These are phyloP conservation scores for Kwoniella newhampshirensis DNA, from an alignment of 768 basidiomycete species.

Conservation along the genomic window DNA sequence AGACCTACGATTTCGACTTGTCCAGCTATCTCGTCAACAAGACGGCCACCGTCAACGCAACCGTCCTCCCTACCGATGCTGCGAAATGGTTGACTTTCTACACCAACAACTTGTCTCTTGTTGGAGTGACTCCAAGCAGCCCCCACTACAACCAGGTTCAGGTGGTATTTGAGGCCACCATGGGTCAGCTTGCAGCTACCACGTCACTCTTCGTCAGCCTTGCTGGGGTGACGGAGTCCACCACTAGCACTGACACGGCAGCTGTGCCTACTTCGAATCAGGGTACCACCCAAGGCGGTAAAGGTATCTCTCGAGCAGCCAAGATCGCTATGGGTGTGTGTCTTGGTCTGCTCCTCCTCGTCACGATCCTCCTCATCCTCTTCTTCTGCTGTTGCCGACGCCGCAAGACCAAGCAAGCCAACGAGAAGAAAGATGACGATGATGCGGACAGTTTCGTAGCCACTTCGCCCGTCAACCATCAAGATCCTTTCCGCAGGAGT, in stretches of 20 bases:
- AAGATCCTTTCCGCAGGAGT: conserved; percentile 39
- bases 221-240: conserved; percentile 23
- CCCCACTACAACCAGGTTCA: conserved; percentile 31
- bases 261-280: conserved; percentile 16
- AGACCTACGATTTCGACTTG: conserved; percentile 61
- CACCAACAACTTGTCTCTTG: conserved; percentile 30
- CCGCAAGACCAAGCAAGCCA: conserved; percentile 21
- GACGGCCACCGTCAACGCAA: conserved; percentile 34
- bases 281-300: conserved; percentile 5
- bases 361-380: conserved; percentile 40
- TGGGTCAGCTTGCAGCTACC: conserved; percentile 24
- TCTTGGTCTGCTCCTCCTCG: conserved; percentile 41
- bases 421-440: conserved; percentile 28
- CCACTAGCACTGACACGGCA: conserved; percentile 31
- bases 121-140: conserved; percentile 36
- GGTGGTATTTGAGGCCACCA: conserved; percentile 34
- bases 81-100: conserved; percentile 46
- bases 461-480: conserved; percentile 35
- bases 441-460: conserved; percentile 48
- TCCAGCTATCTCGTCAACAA: conserved; percentile 61
- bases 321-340: conserved; percentile 52
- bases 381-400: conserved; percentile 48
- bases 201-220: conserved; percentile 29
- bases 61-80: conserved; percentile 38
- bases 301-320: conserved; percentile 45